phyloP scores from a whole-genome alignment of 164 flowering plant species.

The Vitis rotundifolia region DNA sequence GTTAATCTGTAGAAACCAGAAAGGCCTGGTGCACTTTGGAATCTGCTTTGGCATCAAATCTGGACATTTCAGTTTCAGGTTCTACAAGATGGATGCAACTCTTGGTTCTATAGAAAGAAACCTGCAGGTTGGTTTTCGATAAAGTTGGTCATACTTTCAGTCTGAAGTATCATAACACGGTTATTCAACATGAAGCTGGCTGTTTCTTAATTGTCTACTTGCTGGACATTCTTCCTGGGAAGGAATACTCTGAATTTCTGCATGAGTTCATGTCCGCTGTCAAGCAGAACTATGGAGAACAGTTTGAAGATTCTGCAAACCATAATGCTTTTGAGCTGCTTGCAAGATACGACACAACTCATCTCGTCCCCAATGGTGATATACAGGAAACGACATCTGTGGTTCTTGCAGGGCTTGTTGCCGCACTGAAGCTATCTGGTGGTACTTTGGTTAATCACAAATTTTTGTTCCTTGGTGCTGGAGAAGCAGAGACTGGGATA shows the following conservation, averaged over 20 bases:
- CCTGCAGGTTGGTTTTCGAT: neutral
- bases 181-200: too few relatives aligned
- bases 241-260: slow-evolving; percentile 24
- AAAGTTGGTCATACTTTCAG: too few relatives aligned
- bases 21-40: too few relatives aligned
- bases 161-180: too few relatives aligned
- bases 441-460: slow-evolving; percentile 21
- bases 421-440: slow-evolving; percentile 18
- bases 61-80: too few relatives aligned
- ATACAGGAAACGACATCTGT: slow-evolving; percentile 29
- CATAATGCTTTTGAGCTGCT: slow-evolving; percentile 31
- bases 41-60: too few relatives aligned
- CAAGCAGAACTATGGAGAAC: slow-evolving; percentile 25
- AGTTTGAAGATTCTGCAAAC: slow-evolving; percentile 30
- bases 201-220: too few relatives aligned
- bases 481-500: slow-evolving; percentile 2
- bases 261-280: slow-evolving; percentile 29
- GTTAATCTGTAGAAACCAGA: too few relatives aligned
- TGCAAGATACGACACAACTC: slow-evolving; percentile 18
- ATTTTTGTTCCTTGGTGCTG: slow-evolving; percentile 27
- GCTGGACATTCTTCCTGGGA: too few relatives aligned
- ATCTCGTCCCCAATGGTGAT: slow-evolving; percentile 33
- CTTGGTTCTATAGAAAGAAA: too few relatives aligned
- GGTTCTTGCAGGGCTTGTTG: slow-evolving; percentile 25
- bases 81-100: too few relatives aligned